Evolutionary conservation across 345 rosid genomes (phyloP).

Genomic region (Gossypium stocksii): DNA sequence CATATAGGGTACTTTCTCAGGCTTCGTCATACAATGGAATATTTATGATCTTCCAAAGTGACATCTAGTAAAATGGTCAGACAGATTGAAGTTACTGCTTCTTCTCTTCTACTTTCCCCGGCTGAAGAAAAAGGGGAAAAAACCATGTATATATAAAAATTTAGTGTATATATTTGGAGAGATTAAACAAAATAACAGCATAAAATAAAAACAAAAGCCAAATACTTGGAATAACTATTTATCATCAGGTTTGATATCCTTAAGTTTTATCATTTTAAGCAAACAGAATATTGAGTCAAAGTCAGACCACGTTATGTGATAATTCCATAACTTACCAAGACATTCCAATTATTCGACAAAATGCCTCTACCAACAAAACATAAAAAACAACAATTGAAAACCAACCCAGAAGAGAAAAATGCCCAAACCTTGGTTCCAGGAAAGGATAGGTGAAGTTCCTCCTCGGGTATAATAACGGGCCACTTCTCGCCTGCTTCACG

Average conservation of each 20-base stretch:
- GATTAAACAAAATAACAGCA: background rate
- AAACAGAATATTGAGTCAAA: background rate
- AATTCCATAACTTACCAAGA: background rate
- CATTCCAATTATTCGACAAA: constrained; percentile 21
- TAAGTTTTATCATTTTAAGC: background rate
- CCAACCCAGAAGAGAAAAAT: background rate
- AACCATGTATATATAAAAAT: background rate
- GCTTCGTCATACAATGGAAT: background rate
- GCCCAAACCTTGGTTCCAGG: constrained; percentile 72
- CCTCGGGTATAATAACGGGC: constrained; percentile 80
- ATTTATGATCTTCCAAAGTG: background rate
- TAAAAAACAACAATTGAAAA: background rate
- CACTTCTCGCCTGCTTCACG: constrained; percentile 87
- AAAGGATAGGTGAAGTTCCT: constrained; percentile 54
- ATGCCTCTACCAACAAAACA: constrained; percentile 13
- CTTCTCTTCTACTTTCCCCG: constrained; percentile 80
- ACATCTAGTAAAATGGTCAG: background rate
- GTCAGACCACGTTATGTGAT: background rate
- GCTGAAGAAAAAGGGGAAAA: constrained; percentile 30
- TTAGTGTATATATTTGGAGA: background rate
- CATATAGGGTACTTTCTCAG: background rate
- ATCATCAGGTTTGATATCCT: background rate
- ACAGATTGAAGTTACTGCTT: constrained; percentile 30
- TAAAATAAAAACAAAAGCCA: background rate
- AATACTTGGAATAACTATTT: background rate